Evolutionary conservation across 805 yeast genomes (phyloP), one percentile per base, ranked within the genome.

Genomic region (Cyberlindnera misumaiensis): DNA sequence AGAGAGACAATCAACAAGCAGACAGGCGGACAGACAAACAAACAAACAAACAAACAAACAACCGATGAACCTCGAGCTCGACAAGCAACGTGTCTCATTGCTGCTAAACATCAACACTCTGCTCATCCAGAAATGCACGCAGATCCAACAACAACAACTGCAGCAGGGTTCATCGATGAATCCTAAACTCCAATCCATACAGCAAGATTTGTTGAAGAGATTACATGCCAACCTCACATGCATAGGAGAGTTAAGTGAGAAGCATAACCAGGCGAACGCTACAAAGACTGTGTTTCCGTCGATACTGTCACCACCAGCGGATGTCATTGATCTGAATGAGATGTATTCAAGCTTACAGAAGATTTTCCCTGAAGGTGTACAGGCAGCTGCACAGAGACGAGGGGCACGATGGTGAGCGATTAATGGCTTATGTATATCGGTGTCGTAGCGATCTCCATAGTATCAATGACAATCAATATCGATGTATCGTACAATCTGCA

Each of bases 211-310:
- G 2, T 14, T 55, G 18, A 55, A 55, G 26, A 43, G 59, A 36
- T 35, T 55, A 4, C 59, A 55, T 28, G 46, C 59, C 2, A 55
- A 55, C 28, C 34, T 55, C 7, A 52, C 58, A 2, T 55, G 59
- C 35, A 55, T 55, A 28, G 59, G 58, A 0, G 59, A 55, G 24
- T 35, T 55, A 1, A 44, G 51, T 7, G 59, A 55, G 22, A 53
- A 44, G 28, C 50, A 48, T 22, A 51, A 46, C 32, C 47, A 35
- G 9, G 35, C 38, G 1, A 41, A 47, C 32, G 20, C 29, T 4
- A 20, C 31, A 22, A 47, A 47, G 28, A 30, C 40, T 2, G 43
- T 52, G n/a, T 55, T 43, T 25, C 59, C 59, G 4, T 35, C 37
- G 14, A 52, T 55, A 3, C 27, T 55, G 38, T 40, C 44, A 11